Base-by-base conservation (phyloP, 225 moss, liverwort and hornwort genomes). In the Pseudoscleropodium purum region DNA sequence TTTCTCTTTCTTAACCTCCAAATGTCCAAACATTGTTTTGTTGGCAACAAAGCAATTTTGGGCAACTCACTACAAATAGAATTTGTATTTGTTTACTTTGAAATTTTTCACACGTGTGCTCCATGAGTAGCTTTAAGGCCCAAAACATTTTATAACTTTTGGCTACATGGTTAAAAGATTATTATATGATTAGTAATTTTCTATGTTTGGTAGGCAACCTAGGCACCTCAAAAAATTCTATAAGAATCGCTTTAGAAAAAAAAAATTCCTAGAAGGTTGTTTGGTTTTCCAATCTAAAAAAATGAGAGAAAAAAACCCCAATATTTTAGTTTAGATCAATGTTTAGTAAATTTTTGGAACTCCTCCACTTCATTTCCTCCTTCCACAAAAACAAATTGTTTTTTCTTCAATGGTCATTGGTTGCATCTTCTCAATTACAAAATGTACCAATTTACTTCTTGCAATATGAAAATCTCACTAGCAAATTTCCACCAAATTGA, bases 391-490 rank as follows among this genome's bases (percentile, higher is more conserved):
- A 25, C 4, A 5, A 2, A 14, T 2, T 0, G 0, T 0, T n/a
- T 21, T 68, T n/a, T 36, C 10, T 21, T n/a, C 7, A 68, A 23
- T 37, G 23, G 6, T 21, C 7, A 68, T 1, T 4, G 3, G 11
- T 12, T 68, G n/a, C n/a, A n/a, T 69, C 23, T 4, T 23, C 3
- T 69, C 4, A 69, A 2, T 23, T 4, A 69, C 6, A 36, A n/a
- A 66, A n/a, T 12, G 1, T n/a, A 13, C 4, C 0, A 0, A 0
- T 69, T 69, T 23, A n/a, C n/a, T 13, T n/a, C 0, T 7, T n/a
- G 4, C 12, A 4, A 23, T n/a, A 69, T 13, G 7, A 69, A 69
- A 11, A 10, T 37, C 0, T 68, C 17, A 68, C 6, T 1, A 1
- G 3, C 23, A 12, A 12, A 69, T n/a, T n/a, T 69, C 1, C 1